Evolutionary conservation across 23 red algal genomes (phyloP), one percentile per base, ranked within the genome.

Genomic region (Agarophyton chilense): DNA sequence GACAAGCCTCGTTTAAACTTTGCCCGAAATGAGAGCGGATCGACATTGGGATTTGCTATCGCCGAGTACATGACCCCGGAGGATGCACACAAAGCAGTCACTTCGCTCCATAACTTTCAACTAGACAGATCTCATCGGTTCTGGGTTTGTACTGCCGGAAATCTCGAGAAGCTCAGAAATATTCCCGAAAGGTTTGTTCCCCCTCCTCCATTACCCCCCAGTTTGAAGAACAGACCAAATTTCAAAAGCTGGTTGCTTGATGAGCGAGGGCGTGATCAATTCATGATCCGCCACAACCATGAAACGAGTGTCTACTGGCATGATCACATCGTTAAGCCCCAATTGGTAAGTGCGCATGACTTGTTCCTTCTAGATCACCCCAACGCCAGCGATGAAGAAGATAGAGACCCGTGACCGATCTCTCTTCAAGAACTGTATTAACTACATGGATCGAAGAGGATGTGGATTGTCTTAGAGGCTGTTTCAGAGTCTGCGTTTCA

Each of bases 241-340:
- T 86, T 94, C 73, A 84, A 83, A 63, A 90, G 78, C 49, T 95
- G 90, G 83, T 89, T 99, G 72, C 54, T 93, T 17, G 97, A 99
- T 47, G 57, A 70, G 47, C 93, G 97, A 13, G 93, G 93, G 19
- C 87, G 97, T 25, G 97, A 99, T 38, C 93, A 96, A 64, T 99
- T 99, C 60, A 79, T 92, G 86, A 86, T 99, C 43, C 88, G 94
- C 10, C 83, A 95, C 63, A 74, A 87, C 4, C 61, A 78, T 21
- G 93, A 94, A 42, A 94, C 94, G 13, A 92, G 77, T 44, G 78
- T 99, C 17, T 94, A 82, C 46, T 99, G 97, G 97, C 77, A 90
- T 72, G 97, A 99, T 68, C 85, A 79, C 42, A 60, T 91, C 39
- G 76, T 91, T 21, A 91, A 91, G 45, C 92, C 92, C 41, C 66